These are phyloP conservation scores for Kodamaea sagamina DNA, from an alignment of 805 yeast species.

Conservation along the genomic window DNA sequence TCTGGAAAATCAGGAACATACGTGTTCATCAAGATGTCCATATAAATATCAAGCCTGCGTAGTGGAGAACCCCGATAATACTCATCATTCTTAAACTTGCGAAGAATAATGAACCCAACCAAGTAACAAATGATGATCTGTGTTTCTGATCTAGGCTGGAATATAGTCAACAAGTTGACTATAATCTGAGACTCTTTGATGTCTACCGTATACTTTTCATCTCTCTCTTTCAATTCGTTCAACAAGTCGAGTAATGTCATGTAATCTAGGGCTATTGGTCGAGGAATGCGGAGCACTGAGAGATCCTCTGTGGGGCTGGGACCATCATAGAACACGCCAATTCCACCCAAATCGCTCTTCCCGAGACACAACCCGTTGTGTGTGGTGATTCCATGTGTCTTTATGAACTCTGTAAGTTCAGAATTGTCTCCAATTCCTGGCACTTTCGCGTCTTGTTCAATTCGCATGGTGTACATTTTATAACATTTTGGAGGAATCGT, in stretches of 20 bases:
- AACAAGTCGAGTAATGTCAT: slow-evolving; percentile 21
- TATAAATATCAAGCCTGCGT: slow-evolving; percentile 27
- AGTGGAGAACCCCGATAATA: slow-evolving; percentile 21
- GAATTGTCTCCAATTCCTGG: background rate
- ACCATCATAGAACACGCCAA: slow-evolving; percentile 26
- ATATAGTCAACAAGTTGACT: slow-evolving; percentile 20
- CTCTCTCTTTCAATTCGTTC: slow-evolving; percentile 21
- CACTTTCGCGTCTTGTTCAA: background rate
- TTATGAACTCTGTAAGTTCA: background rate
- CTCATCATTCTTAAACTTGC: slow-evolving; percentile 2
- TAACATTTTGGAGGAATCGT: background rate
- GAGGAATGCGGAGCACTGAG: slow-evolving; percentile 16
- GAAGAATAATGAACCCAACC: slow-evolving; percentile 21
- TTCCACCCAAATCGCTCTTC: slow-evolving; percentile 32
- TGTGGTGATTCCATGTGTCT: slow-evolving; percentile 10
- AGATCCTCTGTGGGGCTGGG: slow-evolving; percentile 11
- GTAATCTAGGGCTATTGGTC: slow-evolving; percentile 20
- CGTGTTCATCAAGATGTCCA: slow-evolving; percentile 35
- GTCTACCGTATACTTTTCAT: slow-evolving; percentile 6
- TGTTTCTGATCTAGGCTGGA: slow-evolving; percentile 31
- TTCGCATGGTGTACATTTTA: background rate
- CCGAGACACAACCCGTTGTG: slow-evolving; percentile 16
- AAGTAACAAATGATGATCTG: slow-evolving; percentile 29
- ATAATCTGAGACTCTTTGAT: slow-evolving; percentile 23
- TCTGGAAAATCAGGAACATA: slow-evolving; percentile 20